Base-by-base conservation (phyloP, 768 basidiomycete genomes). In the Cystobasidium tubakii region DNA sequence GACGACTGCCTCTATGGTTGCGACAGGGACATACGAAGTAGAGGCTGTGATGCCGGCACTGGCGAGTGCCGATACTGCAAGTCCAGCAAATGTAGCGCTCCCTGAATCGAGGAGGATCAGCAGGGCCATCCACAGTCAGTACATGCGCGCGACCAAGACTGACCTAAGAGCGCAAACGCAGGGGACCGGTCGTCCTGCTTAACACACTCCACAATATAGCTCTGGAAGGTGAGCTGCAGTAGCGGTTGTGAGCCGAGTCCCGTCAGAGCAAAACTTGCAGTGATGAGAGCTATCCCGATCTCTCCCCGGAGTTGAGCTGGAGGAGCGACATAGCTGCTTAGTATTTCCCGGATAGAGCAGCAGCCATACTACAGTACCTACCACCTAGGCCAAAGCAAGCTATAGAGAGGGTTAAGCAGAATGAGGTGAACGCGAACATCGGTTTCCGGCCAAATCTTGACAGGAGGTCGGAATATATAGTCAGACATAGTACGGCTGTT, bases 181-280 rank as follows among this genome's bases (percentile, higher is more conserved):
- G 69, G 69, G 15, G 69, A 71, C 3, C 69, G 23, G n/a, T 71
- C 69, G 7, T 71, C 55, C 17, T 4, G 9, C 15, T 71, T 36
- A 4, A 71, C 69, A 29, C 69, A 71, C 15, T 71, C 69, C 4
- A 71, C 69, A 10, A 71, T 60, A 25, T 71, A 71, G 55, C 69
- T 71, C 33, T 71, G 69, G 39, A 71, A 71, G 17, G 69, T 71
- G 34, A 71, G 55, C 39, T 71, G 69, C 17, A 71, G 54, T 6
- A 71, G 39, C 9, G 69, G 69, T 36, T 71, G 69, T 7, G 69
- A 71, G 4, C 69, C 69, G 15, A 71, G 33, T 7, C 69, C 69
- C 10, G 69, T 55, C 13, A 71, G 36, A 46, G 44, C 33, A 17
- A 55, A 71, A 34, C 55, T 71, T 9, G 39, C n/a, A 9, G 55